A percentile compares a stretch with the other conserved stretches of the same genome.
Evolutionary conservation across 2,329 filamentous ascomycete genomes (phyloP).

Genomic region (Alternaria brassicicola): DNA sequence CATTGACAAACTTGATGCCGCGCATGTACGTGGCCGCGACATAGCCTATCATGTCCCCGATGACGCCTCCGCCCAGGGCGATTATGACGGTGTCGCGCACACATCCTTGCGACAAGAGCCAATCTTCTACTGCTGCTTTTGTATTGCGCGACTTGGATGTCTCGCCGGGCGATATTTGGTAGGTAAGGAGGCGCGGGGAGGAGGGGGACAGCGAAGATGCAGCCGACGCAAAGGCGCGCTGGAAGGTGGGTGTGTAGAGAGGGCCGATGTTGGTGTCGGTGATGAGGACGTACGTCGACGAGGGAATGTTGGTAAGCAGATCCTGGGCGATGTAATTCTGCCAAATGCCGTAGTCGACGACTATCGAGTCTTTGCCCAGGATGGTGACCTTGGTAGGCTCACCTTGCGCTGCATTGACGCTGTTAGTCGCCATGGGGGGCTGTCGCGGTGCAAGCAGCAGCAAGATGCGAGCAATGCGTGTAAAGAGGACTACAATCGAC

Average conservation of each 20-base stretch:
- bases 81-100: slow-evolving; percentile 94
- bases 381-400: slow-evolving; percentile 73
- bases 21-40: slow-evolving; percentile 99
- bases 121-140: slow-evolving; percentile 95
- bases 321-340: slow-evolving; percentile 79
- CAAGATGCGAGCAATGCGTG: background rate
- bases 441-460: slow-evolving; percentile 18
- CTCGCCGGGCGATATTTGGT: slow-evolving; percentile 91
- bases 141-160: slow-evolving; percentile 91
- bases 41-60: slow-evolving; percentile 97
- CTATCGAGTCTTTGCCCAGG: slow-evolving; percentile 85
- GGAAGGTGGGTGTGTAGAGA: slow-evolving; percentile 80
- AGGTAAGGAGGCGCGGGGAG: slow-evolving; percentile 75
- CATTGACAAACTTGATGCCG: slow-evolving; percentile 93
- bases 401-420: slow-evolving; percentile 30
- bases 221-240: slow-evolving; percentile 65
- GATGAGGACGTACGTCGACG: slow-evolving; percentile 93
- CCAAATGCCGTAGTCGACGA: slow-evolving; percentile 93
- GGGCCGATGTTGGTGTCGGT: slow-evolving; percentile 91
- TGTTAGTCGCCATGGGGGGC: slow-evolving; percentile 41
- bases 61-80: slow-evolving; percentile 92
- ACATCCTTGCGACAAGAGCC: slow-evolving; percentile 91
- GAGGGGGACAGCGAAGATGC: slow-evolving; percentile 52
- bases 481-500: slow-evolving; percentile 8
- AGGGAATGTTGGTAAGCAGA: slow-evolving; percentile 75